Percentiles rank a stretch among this genome's conserved stretches.
Conservation (phyloP, 441 rosid species). For the Euphorbia celastroides region DNA sequence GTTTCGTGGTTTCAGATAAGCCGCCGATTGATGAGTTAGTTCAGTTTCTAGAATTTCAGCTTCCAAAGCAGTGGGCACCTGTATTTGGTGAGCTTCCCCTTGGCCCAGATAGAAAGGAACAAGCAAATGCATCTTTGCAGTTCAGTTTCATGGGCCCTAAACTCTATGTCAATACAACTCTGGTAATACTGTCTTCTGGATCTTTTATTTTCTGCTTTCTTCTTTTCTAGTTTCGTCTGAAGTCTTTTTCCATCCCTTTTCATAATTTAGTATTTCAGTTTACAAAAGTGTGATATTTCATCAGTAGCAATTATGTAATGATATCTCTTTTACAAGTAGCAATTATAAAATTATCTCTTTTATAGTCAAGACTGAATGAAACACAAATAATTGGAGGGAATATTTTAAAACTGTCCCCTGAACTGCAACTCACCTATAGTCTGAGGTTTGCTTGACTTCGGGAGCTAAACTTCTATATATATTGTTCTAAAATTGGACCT, state of each 20-base stretch:
- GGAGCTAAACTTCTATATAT: not conserved
- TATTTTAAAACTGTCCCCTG: not conserved
- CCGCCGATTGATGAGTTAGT: constrained; percentile 85
- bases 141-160: constrained; percentile 93
- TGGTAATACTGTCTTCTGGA: constrained; percentile 35
- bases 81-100: constrained; percentile 89
- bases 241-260: no score
- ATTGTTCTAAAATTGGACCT: not conserved
- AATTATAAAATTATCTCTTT: not conserved
- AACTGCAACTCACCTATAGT: not conserved
- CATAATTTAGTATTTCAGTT: not conserved
- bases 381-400: not conserved
- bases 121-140: constrained; percentile 63
- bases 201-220: constrained; percentile 8
- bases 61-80: constrained; percentile 97
- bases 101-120: constrained; percentile 77
- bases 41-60: constrained; percentile 91
- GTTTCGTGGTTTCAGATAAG: constrained; percentile 49
- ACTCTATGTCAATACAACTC: constrained; percentile 78
- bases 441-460: not conserved
- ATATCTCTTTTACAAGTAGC: not conserved
- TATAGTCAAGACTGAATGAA: not conserved
- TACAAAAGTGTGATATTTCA: not conserved
- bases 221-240: not conserved
- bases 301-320: no score